Base-by-base conservation (phyloP, 768 basidiomycete genomes). In the Jaapia argillacea region DNA sequence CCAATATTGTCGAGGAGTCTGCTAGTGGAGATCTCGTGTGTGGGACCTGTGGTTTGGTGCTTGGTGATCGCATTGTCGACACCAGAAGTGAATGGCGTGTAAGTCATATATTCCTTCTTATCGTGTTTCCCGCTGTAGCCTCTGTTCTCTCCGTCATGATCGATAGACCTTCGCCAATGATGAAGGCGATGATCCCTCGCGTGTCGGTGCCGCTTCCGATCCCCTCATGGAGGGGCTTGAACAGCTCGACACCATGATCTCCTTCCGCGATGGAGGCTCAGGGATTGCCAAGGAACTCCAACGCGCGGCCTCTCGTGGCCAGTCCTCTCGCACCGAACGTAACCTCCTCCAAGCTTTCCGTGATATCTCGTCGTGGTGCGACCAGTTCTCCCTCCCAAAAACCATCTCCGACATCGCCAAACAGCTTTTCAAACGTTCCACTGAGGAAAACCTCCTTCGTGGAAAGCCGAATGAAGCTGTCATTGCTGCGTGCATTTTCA, bases 121-220 rank as follows among this genome's bases (percentile, higher is more conserved):
- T 23, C 43, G 48, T 51, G 51, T 24, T 35, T 47, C 41, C n/a
- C 26, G 36, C 42, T 45, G 45, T 40, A 46, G 45, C 41, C 40
- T 31, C 41, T 52, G 48, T 46, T 13, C 55, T 36, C 21, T 47
- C 40, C 41, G 46, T 47, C 36, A 24, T 51, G 41, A 52, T n/a
- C n/a, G n/a, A n/a, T 68, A 97, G 87, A 98, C 96, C 48, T 99
- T 99, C 64, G 96, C 96, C 51, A 96, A 98, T 59, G 94, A 97
- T 55, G 96, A 99, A 70, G 93, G 94, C 49, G 94, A 97, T 61
- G 96, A 99, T 61, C 96, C 96, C 49, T 98, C 96, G 52, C 96
- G 96, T 85, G 96, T 99, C 53, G 96, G 96, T 67, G 92, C 90
- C 43, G 91, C 92, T 36, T 79, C 84, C 16, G 91, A 97, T 62